Base-by-base conservation (phyloP, 1,139 yeast species). In the Suhomyces taliae region DNA sequence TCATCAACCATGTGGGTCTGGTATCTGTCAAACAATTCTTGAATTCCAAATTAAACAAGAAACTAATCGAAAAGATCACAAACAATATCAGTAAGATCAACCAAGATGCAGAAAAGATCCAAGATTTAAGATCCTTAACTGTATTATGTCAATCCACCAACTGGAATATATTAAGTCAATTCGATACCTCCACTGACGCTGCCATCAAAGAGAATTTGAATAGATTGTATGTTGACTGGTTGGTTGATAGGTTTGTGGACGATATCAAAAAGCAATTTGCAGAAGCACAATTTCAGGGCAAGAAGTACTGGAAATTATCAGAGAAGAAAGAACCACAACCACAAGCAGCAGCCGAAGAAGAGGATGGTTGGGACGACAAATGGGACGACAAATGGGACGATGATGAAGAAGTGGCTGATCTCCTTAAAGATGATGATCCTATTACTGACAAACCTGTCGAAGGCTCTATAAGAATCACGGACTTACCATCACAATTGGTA, bases 191-290 rank as follows among this genome's bases (percentile, higher is more conserved):
- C 36, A 43, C 29, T 33, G 41, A 53, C 7, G 44, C 48, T 11
- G 49, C 53, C 8, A 50, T 64, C 26, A 52, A 57, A 33, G 64
- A 61, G 10, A 61, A 53, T 27, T 62, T 72, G 47, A 57, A 66
- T 37, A 54, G 53, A 11, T 57, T 72, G 36, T 63, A 69, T 48
- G 47, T 56, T 36, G 66, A 70, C 43, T 69, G 75, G 72, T 44
- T 65, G 8, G 48, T 62, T 14, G 69, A 69, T 34, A 44, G 43
- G 12, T 53, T 42, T 43, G 47, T 55, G 19, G 51, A 50, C 9
- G 36, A 39, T 12, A 45, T 55, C 15, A 48, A 70, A 47, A 43
- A 43, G 6, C 52, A 54, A 11, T 63, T 60, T 40, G 48, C 8
- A 4, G 35, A 36, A 6, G 36, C 24, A 6, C 14, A 14, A 27